Evolutionary conservation across 345 rosid species (phyloP), one percentile per base, ranked within the genome.

Genomic region (Rhizophora mangle): DNA sequence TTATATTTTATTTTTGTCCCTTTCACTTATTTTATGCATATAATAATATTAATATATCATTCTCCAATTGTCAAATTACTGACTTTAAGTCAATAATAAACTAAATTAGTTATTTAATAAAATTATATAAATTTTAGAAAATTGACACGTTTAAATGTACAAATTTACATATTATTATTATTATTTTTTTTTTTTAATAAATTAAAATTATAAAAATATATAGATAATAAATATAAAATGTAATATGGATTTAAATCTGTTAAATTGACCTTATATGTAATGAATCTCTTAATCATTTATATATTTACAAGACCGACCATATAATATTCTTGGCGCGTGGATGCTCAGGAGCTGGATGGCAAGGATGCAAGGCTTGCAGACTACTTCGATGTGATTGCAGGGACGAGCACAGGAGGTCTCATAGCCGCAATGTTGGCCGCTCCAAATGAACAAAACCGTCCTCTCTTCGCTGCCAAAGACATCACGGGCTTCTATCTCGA

Each of bases 401-500:
- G 75, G 52, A 76, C 72, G 24, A 71, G 72, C 67, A 70, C 79
- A 1, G 71, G 74, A 8, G 71, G 79, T 51, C 68, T 75, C 27
- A 49, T 70, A 22, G 71, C 79, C 19, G 74, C 68, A 29, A 70
- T 76, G 75, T 65, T 76, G 15, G 21, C 72, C 11, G 60, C 72
- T 4, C 79, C 76, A 29, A 37, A 72, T n/a, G 24, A 53, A 52
- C 26, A 52, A 1, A 53, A 73, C 29, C 19, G 31, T 3, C 71
- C 76, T 20, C 8, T 53, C 11, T 30, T 73, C 21, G 26, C 67
- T 1, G 76, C 76, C 21, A 67, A 73, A 67, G 67, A 60, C 30
- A 60, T 73, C 54, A 53, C 32, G 6, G 43, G 13, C 43, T 62
- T 32, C 36, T 88, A 85, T 67, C 76, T 88, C 15, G 58, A 77